These are phyloP conservation scores for Bipolaris sorokiniana DNA, from an alignment of 2,329 filamentous ascomycete genomes.

Conservation along the genomic window DNA sequence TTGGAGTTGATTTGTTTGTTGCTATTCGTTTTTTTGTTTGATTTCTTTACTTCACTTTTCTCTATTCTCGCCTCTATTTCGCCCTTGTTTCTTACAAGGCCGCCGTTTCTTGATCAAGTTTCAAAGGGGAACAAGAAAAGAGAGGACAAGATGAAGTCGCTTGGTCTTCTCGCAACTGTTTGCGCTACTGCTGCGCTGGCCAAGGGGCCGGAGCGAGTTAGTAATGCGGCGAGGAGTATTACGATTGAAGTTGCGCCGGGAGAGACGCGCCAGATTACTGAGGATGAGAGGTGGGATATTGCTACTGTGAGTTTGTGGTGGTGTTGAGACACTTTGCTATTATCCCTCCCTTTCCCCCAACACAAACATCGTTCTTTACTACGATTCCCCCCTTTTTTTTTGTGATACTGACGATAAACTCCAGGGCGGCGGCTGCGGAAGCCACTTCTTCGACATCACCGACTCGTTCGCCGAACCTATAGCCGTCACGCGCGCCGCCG, in stretches of 20 bases:
- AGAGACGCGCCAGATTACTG: slow-evolving; percentile 22
- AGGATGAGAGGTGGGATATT: slow-evolving; percentile 24
- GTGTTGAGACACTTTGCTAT: no score
- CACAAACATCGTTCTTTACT: no score
- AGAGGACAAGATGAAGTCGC: not conserved
- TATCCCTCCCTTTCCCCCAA: no score
- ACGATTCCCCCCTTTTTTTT: not conserved
- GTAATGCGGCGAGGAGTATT: not conserved
- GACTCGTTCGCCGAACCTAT: not conserved
- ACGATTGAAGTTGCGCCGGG: slow-evolving; percentile 24
- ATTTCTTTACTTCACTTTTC: no score
- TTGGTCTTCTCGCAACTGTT: not conserved
- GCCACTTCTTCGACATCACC: not conserved
- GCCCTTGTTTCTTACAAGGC: no score
- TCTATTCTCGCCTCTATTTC: no score
- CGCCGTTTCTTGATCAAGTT: no score
- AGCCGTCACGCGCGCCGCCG: not conserved
- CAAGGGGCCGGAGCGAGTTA: not conserved
- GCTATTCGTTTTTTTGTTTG: no score
- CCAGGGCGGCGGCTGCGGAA: not conserved
- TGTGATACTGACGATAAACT: not conserved
- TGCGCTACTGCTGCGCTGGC: not conserved
- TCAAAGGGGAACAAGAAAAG: not conserved
- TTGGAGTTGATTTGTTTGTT: no score
- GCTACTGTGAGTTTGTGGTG: slow-evolving; percentile 12